Evolutionary conservation across 176 grass and related monocot species (phyloP).

Genomic region (Rhipidocladum racemiflorum): DNA sequence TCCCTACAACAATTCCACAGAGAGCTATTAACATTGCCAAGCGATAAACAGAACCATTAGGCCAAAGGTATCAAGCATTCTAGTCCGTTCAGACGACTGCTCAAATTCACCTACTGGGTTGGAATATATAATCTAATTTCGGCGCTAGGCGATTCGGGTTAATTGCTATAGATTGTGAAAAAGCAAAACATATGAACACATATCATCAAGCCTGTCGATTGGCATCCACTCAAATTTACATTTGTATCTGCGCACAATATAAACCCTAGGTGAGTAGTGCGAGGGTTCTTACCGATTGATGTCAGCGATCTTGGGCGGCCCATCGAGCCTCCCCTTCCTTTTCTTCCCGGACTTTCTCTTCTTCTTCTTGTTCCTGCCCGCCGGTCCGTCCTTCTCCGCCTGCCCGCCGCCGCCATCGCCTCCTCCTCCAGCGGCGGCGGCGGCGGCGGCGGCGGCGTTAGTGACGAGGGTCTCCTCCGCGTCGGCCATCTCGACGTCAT

Average conservation of each 20-base stretch:
- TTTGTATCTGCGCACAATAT: not conserved
- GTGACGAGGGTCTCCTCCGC: slow-evolving; percentile 14
- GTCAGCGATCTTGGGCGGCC: slow-evolving; percentile 56
- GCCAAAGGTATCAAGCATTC: not conserved
- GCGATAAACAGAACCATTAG: not conserved
- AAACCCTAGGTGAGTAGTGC: slow-evolving; percentile 27
- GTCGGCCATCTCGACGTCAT: slow-evolving; percentile 77
- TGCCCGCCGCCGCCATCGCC: not conserved
- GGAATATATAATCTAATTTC: not conserved
- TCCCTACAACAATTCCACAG: slow-evolving; percentile 3
- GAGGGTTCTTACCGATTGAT: slow-evolving; percentile 61
- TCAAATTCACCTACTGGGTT: not conserved
- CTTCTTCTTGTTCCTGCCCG: slow-evolving; percentile 42
- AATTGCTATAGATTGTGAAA: not conserved
- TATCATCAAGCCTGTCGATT: not conserved
- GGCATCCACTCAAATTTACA: not conserved
- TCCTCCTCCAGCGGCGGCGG: not conserved
- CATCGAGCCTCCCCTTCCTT: slow-evolving; percentile 33
- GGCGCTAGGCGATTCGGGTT: not conserved
- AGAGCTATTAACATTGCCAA: not conserved
- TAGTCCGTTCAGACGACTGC: not conserved
- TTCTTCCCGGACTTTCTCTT: slow-evolving; percentile 39
- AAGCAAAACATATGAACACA: not conserved
- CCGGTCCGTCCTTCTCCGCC: slow-evolving; percentile 12
- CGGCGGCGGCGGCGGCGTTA: slow-evolving; percentile 1